Conservation (phyloP, 768 basidiomycete genomes). For the Tylopilus rubrobrunneus region DNA sequence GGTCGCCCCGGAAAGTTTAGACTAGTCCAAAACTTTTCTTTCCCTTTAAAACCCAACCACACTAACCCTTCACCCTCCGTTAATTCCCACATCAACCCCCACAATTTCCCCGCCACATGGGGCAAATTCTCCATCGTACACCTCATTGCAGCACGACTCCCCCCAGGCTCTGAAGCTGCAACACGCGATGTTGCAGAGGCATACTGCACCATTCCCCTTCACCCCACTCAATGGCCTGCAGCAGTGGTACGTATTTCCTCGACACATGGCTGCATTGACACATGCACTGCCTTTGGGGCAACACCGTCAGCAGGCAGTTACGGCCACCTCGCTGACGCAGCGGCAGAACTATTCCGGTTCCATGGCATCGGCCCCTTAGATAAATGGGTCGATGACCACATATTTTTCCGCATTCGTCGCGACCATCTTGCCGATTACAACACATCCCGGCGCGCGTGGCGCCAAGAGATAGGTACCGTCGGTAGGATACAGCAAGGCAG, state of each 20-base stretch:
- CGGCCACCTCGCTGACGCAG: neutral
- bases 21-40: neutral
- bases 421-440: too few relatives aligned
- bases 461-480: too few relatives aligned
- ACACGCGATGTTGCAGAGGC: neutral
- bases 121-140: neutral
- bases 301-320: neutral
- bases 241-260: neutral
- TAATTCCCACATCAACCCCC: fast-evolving
- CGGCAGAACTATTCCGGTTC: neutral
- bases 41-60: neutral
- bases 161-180: neutral
- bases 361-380: neutral
- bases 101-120: neutral
- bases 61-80: neutral
- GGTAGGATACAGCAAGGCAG: too few relatives aligned
- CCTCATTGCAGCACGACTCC: neutral
- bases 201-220: neutral
- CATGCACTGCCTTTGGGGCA: neutral
- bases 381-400: too few relatives aligned
- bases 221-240: neutral
- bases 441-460: too few relatives aligned
- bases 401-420: too few relatives aligned
- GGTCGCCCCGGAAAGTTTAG: neutral
- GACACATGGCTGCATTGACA: neutral